These are phyloP conservation scores for Boletus eberwhitei DNA, from an alignment of 768 basidiomycete genomes.

Conservation along the genomic window DNA sequence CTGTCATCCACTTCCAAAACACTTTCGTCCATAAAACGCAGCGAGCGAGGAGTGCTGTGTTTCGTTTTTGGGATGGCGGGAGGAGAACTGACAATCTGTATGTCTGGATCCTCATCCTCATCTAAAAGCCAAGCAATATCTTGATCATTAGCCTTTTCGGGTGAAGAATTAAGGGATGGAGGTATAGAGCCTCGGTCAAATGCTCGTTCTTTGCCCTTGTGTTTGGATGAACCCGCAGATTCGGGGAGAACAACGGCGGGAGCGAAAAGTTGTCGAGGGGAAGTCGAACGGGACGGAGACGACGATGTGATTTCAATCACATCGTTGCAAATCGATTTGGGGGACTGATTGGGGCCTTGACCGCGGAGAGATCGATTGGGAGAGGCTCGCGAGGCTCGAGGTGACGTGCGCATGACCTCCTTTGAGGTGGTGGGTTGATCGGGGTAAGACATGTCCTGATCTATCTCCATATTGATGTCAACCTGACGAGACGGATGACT, in stretches of 20 bases:
- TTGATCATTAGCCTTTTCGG: constrained; percentile 21
- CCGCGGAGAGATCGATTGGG: constrained; percentile 2
- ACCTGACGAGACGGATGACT: constrained; percentile 46
- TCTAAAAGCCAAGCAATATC: constrained; percentile 67
- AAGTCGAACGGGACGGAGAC: constrained; percentile 19
- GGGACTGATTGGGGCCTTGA: constrained; percentile 11
- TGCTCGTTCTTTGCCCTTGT: constrained; percentile 11
- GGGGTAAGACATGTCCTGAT: constrained; percentile 36
- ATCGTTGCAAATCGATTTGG: constrained; percentile 20
- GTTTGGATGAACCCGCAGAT: background rate
- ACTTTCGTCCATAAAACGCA: constrained; percentile 19
- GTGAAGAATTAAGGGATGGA: background rate
- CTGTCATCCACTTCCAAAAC: constrained; percentile 7
- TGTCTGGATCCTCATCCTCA: constrained; percentile 56
- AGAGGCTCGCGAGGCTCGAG: constrained; percentile 14
- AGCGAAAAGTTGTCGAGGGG: constrained; percentile 7
- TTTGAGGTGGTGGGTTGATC: constrained; percentile 3
- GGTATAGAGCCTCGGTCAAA: background rate
- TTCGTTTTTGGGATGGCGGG: constrained; percentile 29
- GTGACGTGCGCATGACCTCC: constrained; percentile 1
- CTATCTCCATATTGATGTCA: constrained; percentile 52
- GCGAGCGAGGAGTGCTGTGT: background rate
- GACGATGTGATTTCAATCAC: constrained; percentile 35
- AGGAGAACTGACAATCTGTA: constrained; percentile 53
- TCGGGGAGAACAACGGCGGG: background rate